Percentiles rank a stretch among this genome's conserved stretches.
phyloP scores from a whole-genome alignment of 768 basidiomycete species.

The Lyophyllum shimeji region DNA sequence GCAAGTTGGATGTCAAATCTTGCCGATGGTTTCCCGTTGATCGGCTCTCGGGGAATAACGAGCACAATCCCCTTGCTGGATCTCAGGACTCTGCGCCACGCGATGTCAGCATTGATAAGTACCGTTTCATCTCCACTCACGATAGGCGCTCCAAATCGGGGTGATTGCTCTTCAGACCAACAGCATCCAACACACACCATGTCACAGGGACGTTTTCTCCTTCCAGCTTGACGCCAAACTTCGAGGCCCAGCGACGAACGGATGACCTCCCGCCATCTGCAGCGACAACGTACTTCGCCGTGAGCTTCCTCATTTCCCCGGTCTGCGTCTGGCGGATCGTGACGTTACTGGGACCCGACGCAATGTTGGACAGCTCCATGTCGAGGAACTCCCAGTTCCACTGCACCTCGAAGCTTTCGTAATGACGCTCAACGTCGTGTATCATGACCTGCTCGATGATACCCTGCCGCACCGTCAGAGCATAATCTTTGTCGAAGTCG shows the following conservation, averaged over 20 bases:
- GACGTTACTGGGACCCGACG: constrained; percentile 6
- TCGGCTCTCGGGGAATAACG: constrained; percentile 16
- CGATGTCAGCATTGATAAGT: neutral
- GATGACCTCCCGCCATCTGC: constrained; percentile 16
- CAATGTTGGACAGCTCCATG: constrained; percentile 7
- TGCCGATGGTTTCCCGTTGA: constrained; percentile 18
- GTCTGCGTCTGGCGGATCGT: constrained; percentile 11
- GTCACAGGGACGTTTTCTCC: constrained; percentile 14
- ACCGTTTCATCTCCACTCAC: neutral
- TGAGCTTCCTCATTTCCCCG: constrained; percentile 4
- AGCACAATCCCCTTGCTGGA: constrained; percentile 16
- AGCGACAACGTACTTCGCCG: constrained; percentile 12
- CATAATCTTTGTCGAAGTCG: constrained; percentile 17
- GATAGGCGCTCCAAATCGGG: constrained; percentile 16
- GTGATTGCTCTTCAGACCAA: constrained; percentile 13
- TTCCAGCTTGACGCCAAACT: constrained; percentile 10
- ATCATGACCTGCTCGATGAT: constrained; percentile 19
- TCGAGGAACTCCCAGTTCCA: constrained; percentile 16
- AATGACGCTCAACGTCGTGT: constrained; percentile 14
- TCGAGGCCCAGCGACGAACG: constrained; percentile 14
- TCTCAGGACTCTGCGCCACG: constrained; percentile 8
- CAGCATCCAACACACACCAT: constrained; percentile 17
- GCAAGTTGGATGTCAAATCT: constrained; percentile 19
- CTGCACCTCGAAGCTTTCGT: constrained; percentile 14
- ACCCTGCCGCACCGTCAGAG: constrained; percentile 15